Conservation (phyloP, 169 alveolate species). For the Plasmodium gaboni region DNA sequence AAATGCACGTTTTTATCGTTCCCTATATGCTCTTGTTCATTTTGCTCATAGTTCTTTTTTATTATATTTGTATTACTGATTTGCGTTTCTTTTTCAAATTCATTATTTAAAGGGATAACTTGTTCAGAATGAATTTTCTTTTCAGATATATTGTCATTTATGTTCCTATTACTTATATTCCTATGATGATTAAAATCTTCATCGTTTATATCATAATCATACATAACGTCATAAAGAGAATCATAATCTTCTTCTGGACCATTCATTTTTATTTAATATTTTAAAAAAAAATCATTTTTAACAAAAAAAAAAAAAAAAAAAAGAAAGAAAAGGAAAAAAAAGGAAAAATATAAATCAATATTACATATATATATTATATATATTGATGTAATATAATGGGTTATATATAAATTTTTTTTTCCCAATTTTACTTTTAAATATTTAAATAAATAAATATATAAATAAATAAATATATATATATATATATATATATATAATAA, state of each 20-base stretch:
- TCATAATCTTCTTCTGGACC: conserved; percentile 58
- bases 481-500: too few species aligned
- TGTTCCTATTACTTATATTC: conserved; percentile 3
- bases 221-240: conserved; percentile 51
- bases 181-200: conserved; percentile 17
- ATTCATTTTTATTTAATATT: conserved; percentile 54
- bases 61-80: neutral
- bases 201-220: conserved; percentile 62
- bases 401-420: too few species aligned
- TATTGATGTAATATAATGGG: too few species aligned
- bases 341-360: too few species aligned
- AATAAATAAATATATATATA: too few species aligned
- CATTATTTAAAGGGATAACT: neutral
- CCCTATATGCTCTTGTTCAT: neutral
- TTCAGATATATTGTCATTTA: conserved; percentile 20
- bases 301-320: neutral
- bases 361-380: too few species aligned
- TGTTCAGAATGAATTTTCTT: conserved; percentile 18
- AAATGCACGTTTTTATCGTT: too few species aligned
- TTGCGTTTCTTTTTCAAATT: neutral
- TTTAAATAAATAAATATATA: too few species aligned
- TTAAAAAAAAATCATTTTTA: conserved; percentile 31
- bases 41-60: neutral
- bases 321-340: too few species aligned
- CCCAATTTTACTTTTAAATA: too few species aligned